Evolutionary conservation across 441 rosid species (phyloP), one percentile per base, ranked within the genome.

Genomic region (Euphorbia schlechtendalii): DNA sequence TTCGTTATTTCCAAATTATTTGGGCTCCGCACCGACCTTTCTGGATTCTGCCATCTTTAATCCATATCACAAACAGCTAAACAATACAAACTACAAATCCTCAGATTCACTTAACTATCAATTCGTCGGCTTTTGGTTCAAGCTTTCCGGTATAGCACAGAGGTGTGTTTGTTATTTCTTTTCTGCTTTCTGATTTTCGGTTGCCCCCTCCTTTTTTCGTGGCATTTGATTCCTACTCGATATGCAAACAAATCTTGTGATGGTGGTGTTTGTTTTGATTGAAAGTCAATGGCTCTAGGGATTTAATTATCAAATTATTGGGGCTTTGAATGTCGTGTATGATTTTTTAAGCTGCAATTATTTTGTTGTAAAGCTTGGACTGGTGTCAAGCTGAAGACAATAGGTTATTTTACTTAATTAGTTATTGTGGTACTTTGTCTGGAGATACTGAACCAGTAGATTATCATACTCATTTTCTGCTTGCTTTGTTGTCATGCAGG

Each of bases 401-500:
- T 56, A 56, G 11, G 12, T 18, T 68, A 9, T 52, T 1, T 40
- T 15, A 1, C 2, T 27, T 27, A 27, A 13, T 32, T 58, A n/a
- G 62, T 36, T 2, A 57, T 41, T 6, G 22, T 48, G 14, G 18
- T 28, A 25, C 59, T 36, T 53, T 52, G 2, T 17, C 36, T 40
- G 13, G 46, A 17, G 51, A 4, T 41, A 36, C 52, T 11, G 56
- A 56, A 48, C 63, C 14, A 40, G 54, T 61, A 8, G 34, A 20
- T 54, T 61, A 30, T 38, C 18, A 14, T n/a, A 30, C 32, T 59
- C 38, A 41, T 59, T 32, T 9, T 63, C 21, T 45, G 54, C 5
- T 61, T 9, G 46, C 34, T 65, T 73, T 58, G 14, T 20, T 10
- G 3, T 25, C 38, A 62, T 49, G 18, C 79, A 73, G 82, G 74